Base-by-base conservation (phyloP, 2,329 filamentous ascomycete species). In the Fusarium chuoi region DNA sequence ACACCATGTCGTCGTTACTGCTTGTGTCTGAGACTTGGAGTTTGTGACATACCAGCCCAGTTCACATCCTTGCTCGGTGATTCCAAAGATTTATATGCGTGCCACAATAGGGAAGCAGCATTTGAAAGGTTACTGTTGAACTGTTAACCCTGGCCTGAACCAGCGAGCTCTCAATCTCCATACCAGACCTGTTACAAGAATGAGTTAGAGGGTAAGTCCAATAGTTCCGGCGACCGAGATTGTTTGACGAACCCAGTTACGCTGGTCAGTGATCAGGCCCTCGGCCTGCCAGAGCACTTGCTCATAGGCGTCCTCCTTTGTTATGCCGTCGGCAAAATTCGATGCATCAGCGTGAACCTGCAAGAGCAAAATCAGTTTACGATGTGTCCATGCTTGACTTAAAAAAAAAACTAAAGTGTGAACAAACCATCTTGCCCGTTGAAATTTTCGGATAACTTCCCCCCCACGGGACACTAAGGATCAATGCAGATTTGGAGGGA, bases 331-430 rank as follows among this genome's bases (percentile, higher is more conserved):
- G 55, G 85, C 87, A 82, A 96, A 96, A 77, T 90, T 94, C 59
- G 93, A 93, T 7, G 93, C 90, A 79, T 96, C 93, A 58, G 94
- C 93, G 83, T 96, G 94, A 65, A 94, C 92, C 92, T 91, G 64
- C 22, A 42, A 30, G 54, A 33, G 52, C 71, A 35, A 68, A 39
- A 71, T 67, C 39, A 49, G 41, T 55, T 46, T 18, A 18, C 12
- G 8, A 51, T 33, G 22, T 9, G 41, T 24, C 38, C 17, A 36
- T 30, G 26, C n/a, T 41, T 30, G 20, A n/a, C 35, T 10, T n/a
- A 30, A 18, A 28, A n/a, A 26, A 28, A 46, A 7, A 20, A 12
- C 14, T 13, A 7, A 30, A 9, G 26, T 14, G 39, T 36, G 22
- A 28, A 38, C 60, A 42, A 41, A 77, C 75, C 75, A 77, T 77